Evolutionary conservation across 306 rosid species (phyloP), one percentile per base, ranked within the genome.

Genomic region (Cucurbita argyrosperma): DNA sequence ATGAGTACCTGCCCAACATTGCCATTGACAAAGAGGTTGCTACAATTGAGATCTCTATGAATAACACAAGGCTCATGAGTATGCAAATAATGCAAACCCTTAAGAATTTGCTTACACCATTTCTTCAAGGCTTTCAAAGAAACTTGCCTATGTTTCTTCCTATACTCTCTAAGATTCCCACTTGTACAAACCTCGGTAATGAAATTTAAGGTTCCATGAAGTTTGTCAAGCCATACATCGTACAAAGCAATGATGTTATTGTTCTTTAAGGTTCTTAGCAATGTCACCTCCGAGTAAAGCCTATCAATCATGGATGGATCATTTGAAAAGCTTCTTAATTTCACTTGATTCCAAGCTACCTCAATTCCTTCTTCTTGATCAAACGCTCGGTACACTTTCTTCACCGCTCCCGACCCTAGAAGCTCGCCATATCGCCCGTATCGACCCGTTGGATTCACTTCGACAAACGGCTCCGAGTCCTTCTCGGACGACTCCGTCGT

Each of bases 41-140:
- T 94, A 79, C 99, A 94, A 60, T 94, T 94, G 81, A 94, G 92
- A 83, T 94, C 99, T 75, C 99, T 89, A n/a, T 92, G 98, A 57
- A 92, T 92, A 64, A 90, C 87, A 72, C 98, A 92, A 56, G 98
- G 96, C 7, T 90, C 91, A 62, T 84, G 88, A 5, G 78, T 76
- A 77, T 94, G 99, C 95, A 94, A 71, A 75, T 94, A 94, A 50
- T 89, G 84, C 89, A 94, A 59, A 49, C 96, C 98, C 75, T 78
- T 76, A 55, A 92, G 58, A 49, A 92, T 90, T 88, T 90, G 96
- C 73, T 72, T 85, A 1, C 92, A 87, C 96, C 98, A 92, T 73
- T 90, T 92, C 90, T 92, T 92, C 75, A 92, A 70, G 0, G 98
- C 98, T 80, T 87, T 92, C 76, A 87, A 80, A 0, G 98, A 90